Conservation (phyloP, 257 asterid species). For the Orobanche coerulescens region DNA sequence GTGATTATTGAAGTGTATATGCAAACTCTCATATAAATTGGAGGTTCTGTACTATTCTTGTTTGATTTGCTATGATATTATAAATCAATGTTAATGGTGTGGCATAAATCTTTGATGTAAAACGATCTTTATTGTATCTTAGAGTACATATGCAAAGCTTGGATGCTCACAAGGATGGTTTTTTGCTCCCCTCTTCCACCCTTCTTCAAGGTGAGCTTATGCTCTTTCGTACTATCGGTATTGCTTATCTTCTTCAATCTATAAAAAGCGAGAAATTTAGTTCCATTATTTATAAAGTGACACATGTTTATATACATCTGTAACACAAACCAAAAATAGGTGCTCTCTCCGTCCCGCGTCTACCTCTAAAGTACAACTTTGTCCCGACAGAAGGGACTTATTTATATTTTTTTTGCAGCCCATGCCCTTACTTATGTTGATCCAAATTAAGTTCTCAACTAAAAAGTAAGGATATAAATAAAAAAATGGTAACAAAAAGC, state of each 20-base stretch:
- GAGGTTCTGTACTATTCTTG: background rate
- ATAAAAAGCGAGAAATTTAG: background rate
- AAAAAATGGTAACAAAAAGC: too few species aligned
- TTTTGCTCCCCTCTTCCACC: conserved; percentile 60
- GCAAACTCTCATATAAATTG: background rate
- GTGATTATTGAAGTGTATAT: background rate
- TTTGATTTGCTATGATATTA: background rate
- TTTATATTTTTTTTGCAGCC: too few species aligned
- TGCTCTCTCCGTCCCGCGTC: too few species aligned
- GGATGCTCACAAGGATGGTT: conserved; percentile 95
- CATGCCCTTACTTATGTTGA: too few species aligned
- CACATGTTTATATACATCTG: background rate
- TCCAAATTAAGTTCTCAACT: too few species aligned
- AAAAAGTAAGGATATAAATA: too few species aligned
- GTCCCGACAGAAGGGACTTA: too few species aligned
- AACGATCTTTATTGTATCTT: conserved; percentile 20
- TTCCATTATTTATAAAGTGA: background rate
- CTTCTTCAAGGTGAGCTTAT: conserved; percentile 51
- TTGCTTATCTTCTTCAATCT: conserved; percentile 2
- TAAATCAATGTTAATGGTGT: background rate
- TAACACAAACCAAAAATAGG: background rate
- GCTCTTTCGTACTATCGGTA: background rate
- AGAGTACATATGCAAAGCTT: conserved; percentile 81
- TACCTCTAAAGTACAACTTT: too few species aligned
- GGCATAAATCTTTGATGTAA: conserved; percentile 15